phyloP scores from a whole-genome alignment of 2,329 filamentous ascomycete species.

The Didymellaceae sp. region DNA sequence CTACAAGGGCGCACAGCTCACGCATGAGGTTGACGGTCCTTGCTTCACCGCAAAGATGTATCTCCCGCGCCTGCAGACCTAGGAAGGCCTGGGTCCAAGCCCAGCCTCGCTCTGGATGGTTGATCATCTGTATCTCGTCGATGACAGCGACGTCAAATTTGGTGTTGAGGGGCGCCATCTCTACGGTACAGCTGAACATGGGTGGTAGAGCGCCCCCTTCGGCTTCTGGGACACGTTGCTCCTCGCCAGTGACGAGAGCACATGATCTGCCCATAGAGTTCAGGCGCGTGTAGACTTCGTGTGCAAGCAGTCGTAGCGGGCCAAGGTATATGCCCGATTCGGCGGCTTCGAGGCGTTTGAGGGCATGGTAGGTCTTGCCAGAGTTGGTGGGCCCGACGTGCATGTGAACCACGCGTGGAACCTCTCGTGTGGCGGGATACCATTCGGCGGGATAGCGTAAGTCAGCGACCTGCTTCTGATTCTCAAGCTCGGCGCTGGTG shows the following conservation, averaged over 20 bases:
- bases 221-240: slow-evolving; percentile 72
- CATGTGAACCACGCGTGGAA: slow-evolving; percentile 84
- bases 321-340: slow-evolving; percentile 86
- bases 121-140: slow-evolving; percentile 99
- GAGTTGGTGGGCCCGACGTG: slow-evolving; percentile 98
- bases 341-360: slow-evolving; percentile 81
- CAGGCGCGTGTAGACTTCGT: slow-evolving; percentile 93
- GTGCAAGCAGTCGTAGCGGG: slow-evolving; percentile 84
- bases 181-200: slow-evolving; percentile 88
- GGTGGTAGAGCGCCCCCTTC: slow-evolving; percentile 51
- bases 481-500: slow-evolving; percentile 45
- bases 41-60: slow-evolving; percentile 93
- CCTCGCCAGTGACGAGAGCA: slow-evolving; percentile 88
- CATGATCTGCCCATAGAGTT: slow-evolving; percentile 77
- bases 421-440: slow-evolving; percentile 81
- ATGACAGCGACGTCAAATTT: slow-evolving; percentile 90
- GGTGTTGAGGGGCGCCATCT: slow-evolving; percentile 74
- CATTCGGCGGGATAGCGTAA: slow-evolving; percentile 89
- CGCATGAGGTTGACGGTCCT: slow-evolving; percentile 80
- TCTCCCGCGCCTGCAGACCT: slow-evolving; percentile 83
- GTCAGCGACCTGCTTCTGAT: slow-evolving; percentile 67
- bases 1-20: slow-evolving; percentile 76
- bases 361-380: slow-evolving; percentile 93
- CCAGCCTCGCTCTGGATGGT: slow-evolving; percentile 79
- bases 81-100: slow-evolving; percentile 93